These are phyloP conservation scores for Pseudophaeomoniella oleicola DNA, from an alignment of 2,329 filamentous ascomycete species.

Conservation along the genomic window DNA sequence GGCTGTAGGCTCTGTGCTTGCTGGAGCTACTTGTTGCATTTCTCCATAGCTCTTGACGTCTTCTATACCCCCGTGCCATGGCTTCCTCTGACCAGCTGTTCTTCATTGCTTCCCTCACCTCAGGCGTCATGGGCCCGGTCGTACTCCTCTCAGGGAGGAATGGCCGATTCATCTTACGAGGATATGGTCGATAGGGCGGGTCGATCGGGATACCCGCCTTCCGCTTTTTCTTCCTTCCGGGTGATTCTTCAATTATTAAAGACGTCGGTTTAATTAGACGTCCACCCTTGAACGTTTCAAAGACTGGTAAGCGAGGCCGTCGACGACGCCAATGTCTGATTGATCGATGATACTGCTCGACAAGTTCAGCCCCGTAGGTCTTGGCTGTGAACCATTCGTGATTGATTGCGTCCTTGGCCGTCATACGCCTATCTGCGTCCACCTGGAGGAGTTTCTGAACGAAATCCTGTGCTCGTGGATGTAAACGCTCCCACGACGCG, in stretches of 20 bases:
- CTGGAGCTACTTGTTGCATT: not conserved
- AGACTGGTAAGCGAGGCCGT: constrained; percentile 5
- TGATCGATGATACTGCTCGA: constrained; percentile 34
- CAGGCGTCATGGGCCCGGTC: not conserved
- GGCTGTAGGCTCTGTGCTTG: not conserved
- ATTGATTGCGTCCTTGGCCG: constrained; percentile 35
- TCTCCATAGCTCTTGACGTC: not conserved
- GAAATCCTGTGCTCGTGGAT: constrained; percentile 35
- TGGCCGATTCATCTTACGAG: constrained; percentile 9
- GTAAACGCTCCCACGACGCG: constrained; percentile 26
- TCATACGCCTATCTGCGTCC: constrained; percentile 35
- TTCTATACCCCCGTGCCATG: not conserved
- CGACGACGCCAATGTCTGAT: constrained; percentile 36
- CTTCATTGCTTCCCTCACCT: not conserved
- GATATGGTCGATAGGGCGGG: constrained; percentile 14
- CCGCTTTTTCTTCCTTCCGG: constrained; percentile 4
- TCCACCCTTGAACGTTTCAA: constrained; percentile 7
- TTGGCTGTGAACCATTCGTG: constrained; percentile 43
- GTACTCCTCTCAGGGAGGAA: constrained; percentile 5
- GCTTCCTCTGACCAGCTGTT: not conserved
- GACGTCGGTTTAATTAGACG: constrained; percentile 3
- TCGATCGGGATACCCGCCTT: constrained; percentile 6
- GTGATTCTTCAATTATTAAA: constrained; percentile 2
- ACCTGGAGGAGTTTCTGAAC: constrained; percentile 35
- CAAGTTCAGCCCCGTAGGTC: constrained; percentile 30